Evolutionary conservation across 164 flowering plant species (phyloP).

Genomic region (Nymphaea thermarum): DNA sequence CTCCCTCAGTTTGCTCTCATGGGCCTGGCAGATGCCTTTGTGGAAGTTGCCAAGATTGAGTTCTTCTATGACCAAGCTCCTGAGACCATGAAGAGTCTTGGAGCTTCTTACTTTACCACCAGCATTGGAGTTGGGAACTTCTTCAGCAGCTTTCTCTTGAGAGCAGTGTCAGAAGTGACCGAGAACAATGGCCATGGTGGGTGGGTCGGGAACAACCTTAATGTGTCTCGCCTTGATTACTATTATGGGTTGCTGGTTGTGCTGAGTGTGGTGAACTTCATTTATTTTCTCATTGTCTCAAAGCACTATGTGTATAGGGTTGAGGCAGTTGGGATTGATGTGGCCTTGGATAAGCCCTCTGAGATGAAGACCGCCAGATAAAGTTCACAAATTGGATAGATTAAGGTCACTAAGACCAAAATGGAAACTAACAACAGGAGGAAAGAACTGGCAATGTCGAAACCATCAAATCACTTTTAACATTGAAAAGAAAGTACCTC

Average conservation of each 20-base stretch:
- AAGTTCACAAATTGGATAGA: too few species aligned
- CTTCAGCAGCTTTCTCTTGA: slow-evolving; percentile 36
- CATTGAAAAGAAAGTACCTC: neutral
- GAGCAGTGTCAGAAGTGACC: slow-evolving; percentile 27
- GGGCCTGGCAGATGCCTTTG: slow-evolving; percentile 44
- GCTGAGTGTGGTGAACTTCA: slow-evolving; percentile 32
- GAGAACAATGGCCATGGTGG: slow-evolving; percentile 26
- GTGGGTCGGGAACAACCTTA: slow-evolving; percentile 50
- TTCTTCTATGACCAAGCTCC: slow-evolving; percentile 72
- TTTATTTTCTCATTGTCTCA: slow-evolving; percentile 29
- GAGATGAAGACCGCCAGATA: neutral
- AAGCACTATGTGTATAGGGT: slow-evolving; percentile 35
- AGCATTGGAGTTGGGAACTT: slow-evolving; percentile 46
- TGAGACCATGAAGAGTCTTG: slow-evolving; percentile 52
- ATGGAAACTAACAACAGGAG: too few species aligned
- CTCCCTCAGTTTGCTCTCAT: slow-evolving; percentile 44
- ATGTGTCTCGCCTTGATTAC: slow-evolving; percentile 46
- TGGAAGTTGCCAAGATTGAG: slow-evolving; percentile 51
- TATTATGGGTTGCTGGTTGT: slow-evolving; percentile 35
- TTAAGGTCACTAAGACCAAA: too few species aligned
- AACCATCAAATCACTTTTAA: too few species aligned
- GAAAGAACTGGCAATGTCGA: too few species aligned
- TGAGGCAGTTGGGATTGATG: slow-evolving; percentile 12
- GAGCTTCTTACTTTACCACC: slow-evolving; percentile 41
- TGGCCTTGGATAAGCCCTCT: slow-evolving; percentile 10